Percentiles rank a stretch among this genome's conserved stretches.
These are phyloP conservation scores for Leccinum olivaceoglutinosum DNA, from an alignment of 1,284 basidiomycete species.

Conservation along the genomic window DNA sequence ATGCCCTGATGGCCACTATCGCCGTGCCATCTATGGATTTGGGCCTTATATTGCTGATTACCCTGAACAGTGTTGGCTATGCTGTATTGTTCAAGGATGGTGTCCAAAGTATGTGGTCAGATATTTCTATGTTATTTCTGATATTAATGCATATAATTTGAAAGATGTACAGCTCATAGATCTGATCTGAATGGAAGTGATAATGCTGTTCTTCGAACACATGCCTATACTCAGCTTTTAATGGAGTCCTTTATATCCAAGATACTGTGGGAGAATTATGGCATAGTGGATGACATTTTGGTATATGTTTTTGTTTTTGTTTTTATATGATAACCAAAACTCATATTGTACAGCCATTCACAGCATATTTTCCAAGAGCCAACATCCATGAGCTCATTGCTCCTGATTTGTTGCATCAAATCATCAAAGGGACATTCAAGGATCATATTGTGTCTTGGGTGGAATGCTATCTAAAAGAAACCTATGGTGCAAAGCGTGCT, in stretches of 20 bases:
- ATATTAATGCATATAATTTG: neutral
- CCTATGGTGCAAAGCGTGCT: neutral
- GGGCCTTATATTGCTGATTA: neutral
- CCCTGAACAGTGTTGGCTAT: neutral
- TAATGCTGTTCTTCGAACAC: neutral
- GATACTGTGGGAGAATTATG: neutral
- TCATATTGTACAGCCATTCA: neutral
- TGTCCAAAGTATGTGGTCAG: neutral
- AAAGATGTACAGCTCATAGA: slow-evolving; percentile 1
- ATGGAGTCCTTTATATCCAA: neutral
- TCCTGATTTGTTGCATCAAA: neutral
- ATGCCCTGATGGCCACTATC: neutral
- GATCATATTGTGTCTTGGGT: neutral
- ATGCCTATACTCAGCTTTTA: neutral
- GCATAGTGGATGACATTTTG: neutral
- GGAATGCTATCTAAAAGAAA: neutral
- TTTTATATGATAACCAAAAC: neutral
- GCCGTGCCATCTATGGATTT: neutral
- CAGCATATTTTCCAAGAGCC: neutral
- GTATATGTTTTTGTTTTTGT: neutral
- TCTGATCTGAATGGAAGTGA: neutral
- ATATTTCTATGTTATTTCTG: neutral
- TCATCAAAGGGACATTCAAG: neutral
- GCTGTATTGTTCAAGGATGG: neutral
- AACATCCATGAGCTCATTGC: neutral